Conservation (phyloP, 129 eudicot species). For the Pseudognaphalium luteoalbum region DNA sequence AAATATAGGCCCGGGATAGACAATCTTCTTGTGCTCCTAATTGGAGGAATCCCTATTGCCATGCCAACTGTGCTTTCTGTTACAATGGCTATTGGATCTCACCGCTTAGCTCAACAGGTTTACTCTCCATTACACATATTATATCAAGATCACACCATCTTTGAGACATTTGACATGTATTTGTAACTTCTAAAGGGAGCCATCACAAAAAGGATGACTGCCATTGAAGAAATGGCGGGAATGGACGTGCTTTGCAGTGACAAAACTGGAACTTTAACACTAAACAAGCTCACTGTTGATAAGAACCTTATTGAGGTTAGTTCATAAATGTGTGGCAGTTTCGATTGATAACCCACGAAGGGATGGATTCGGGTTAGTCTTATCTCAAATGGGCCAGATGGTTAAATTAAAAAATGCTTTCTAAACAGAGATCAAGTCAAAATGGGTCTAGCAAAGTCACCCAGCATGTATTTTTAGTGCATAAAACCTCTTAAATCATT, state of each 20-base stretch:
- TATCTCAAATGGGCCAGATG: not conserved
- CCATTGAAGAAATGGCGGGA: constrained; percentile 47
- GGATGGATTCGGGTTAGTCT: not conserved
- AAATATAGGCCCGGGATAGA: constrained; percentile 16
- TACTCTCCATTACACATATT: not conserved
- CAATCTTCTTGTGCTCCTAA: constrained; percentile 19
- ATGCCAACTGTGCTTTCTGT: constrained; percentile 17
- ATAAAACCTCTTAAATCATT: not conserved
- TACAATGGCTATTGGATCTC: constrained; percentile 22
- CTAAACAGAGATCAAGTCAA: not conserved
- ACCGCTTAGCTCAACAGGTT: constrained; percentile 23
- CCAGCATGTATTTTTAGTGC: not conserved
- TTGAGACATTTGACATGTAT: not conserved
- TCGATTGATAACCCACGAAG: not conserved
- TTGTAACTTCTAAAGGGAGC: constrained; percentile 31
- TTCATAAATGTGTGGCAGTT: not conserved
- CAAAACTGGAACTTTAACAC: constrained; percentile 41
- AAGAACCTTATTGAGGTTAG: constrained; percentile 36
- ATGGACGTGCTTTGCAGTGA: constrained; percentile 51
- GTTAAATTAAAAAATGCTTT: not conserved
- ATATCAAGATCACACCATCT: not conserved
- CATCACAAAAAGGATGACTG: constrained; percentile 46
- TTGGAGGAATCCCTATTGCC: constrained; percentile 19
- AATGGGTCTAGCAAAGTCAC: not conserved
- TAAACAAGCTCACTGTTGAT: constrained; percentile 41